Evolutionary conservation across 768 basidiomycete genomes (phyloP).

Genomic region (Hemileccinum rubropunctum): DNA sequence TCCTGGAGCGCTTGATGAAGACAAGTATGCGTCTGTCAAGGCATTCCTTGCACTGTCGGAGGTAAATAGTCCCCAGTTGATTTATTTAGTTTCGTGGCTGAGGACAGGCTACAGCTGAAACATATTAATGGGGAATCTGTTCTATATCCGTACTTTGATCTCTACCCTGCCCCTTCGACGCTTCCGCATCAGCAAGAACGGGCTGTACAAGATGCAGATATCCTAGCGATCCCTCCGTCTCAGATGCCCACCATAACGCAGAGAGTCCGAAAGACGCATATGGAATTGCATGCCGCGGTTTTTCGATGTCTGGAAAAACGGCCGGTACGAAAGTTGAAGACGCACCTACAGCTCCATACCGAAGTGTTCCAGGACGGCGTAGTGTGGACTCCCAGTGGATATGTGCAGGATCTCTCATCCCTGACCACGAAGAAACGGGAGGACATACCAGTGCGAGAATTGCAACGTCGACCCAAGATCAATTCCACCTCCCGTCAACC

Average conservation of each 20-base stretch:
- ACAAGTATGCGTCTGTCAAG: neutral
- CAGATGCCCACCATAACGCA: neutral
- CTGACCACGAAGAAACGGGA: neutral
- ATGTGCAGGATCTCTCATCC: slow-evolving; percentile 13
- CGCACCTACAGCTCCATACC: slow-evolving; percentile 35
- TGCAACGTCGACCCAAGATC: neutral
- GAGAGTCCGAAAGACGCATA: slow-evolving; percentile 21
- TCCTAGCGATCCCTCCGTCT: neutral
- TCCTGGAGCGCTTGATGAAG: slow-evolving; percentile 9
- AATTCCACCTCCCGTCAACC: neutral
- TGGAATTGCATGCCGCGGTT: slow-evolving; percentile 16
- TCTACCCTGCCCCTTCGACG: slow-evolving; percentile 14
- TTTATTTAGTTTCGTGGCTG: neutral
- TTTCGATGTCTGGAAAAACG: slow-evolving; percentile 11
- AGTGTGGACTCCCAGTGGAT: slow-evolving; percentile 31
- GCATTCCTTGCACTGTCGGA: slow-evolving; percentile 6
- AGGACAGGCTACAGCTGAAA: neutral
- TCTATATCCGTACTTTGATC: slow-evolving; percentile 26
- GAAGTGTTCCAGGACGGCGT: slow-evolving; percentile 30
- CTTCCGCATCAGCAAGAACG: neutral
- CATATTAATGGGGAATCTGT: neutral
- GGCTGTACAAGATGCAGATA: neutral
- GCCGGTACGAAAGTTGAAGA: slow-evolving; percentile 21
- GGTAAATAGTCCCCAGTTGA: slow-evolving; percentile 5
- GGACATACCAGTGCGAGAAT: neutral